Evolutionary conservation across 768 basidiomycete species (phyloP), one percentile per base, ranked within the genome.

Genomic region (Leccinum rimulosum): DNA sequence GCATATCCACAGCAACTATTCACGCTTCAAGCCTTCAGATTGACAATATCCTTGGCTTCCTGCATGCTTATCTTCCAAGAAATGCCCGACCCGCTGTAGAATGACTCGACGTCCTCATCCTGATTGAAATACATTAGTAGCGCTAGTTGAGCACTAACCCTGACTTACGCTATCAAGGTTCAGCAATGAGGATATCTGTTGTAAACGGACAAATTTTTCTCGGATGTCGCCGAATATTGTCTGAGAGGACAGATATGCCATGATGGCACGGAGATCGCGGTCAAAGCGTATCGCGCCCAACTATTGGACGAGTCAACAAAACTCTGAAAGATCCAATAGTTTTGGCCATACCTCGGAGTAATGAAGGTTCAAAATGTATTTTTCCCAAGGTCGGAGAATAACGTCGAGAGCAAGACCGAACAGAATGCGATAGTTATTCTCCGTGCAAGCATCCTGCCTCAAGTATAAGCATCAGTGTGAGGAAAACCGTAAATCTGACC

Each of bases 211-310:
- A 68, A 98, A 97, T 73, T 95, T 96, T 65, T 97, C 95, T 65
- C 97, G 78, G 17, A 90, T 85, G 57, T 95, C 93, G 9, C 95
- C 93, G 73, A 93, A 95, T 5, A 84, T 80, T 6, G 92, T 94
- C 70, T 97, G 97, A 3, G 91, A 86, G 1, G 91, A 87, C 12
- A 99, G 82, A 74, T 89, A 95, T 2, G 87, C 79, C 25, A 84
- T 86, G 62, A 98, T 83, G 4, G 92, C 84, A 27, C 96, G 83
- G 49, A 98, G 77, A 71, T 99, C 96, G 17, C 89, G 84, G 68
- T 99, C 97, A 70, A 97, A 95, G 15, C 95, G 88, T 60, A 99
- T 89, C 4, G 95, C 96, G 27, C 97, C 97, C 59, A 98, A 83
- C 95, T 98, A 64, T 15, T 55, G 17, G 47, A 43, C 50, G 52